Percentiles rank a stretch among this genome's conserved stretches.
Evolutionary conservation across 345 rosid species (phyloP).

Genomic region (Citrus sp.): DNA sequence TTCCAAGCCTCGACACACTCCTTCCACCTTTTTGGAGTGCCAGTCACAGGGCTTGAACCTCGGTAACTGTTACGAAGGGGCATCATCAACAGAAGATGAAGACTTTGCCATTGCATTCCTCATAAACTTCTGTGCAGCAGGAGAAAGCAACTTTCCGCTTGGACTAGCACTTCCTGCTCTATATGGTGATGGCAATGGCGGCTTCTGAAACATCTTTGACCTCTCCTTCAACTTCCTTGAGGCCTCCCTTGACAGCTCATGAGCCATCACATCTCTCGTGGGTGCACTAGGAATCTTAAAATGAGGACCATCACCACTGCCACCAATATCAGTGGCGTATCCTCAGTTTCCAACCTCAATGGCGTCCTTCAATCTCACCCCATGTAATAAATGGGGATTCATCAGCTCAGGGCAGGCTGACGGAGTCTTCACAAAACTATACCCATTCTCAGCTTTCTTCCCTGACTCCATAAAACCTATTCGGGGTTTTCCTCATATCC

Average conservation of each 20-base stretch:
- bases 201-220: conserved; percentile 82
- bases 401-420: conserved; percentile 94
- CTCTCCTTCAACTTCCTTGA: conserved; percentile 76
- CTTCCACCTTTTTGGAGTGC: conserved; percentile 74
- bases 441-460: conserved; percentile 82
- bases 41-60: conserved; percentile 68
- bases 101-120: conserved; percentile 81
- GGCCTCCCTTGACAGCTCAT: conserved; percentile 85
- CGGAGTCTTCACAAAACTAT: conserved; percentile 85
- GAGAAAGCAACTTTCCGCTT: conserved; percentile 66
- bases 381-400: conserved; percentile 93
- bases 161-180: conserved; percentile 99
- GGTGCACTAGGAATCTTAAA: conserved; percentile 80
- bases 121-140: conserved; percentile 96
- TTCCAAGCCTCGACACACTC: conserved; percentile 77
- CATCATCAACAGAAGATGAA: conserved; percentile 83
- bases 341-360: conserved; percentile 79
- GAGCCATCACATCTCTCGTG: conserved; percentile 78
- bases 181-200: conserved; percentile 84
- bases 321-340: conserved; percentile 92
- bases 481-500: conserved; percentile 84
- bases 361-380: conserved; percentile 99
- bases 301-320: conserved; percentile 75
- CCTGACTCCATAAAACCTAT: conserved; percentile 68
- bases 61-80: conserved; percentile 92